Evolutionary conservation across 2,329 filamentous ascomycete genomes (phyloP).

Genomic region (Annulohypoxylon truncatum): DNA sequence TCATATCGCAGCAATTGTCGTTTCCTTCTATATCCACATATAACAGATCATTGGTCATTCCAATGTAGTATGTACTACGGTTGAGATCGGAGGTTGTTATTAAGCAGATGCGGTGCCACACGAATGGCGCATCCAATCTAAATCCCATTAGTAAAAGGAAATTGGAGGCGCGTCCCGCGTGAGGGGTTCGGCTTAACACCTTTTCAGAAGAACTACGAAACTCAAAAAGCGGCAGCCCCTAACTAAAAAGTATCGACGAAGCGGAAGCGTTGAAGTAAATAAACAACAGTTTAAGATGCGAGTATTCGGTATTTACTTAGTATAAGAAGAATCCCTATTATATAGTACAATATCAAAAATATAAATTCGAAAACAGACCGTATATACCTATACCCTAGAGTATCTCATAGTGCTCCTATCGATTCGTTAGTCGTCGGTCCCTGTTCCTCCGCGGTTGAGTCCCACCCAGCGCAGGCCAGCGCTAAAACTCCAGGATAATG

Average conservation of each 20-base stretch:
- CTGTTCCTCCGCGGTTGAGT: constrained; percentile 34
- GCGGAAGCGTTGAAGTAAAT: not conserved
- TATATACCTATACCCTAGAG: constrained; percentile 22
- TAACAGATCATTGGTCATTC: not conserved
- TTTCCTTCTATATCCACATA: not conserved
- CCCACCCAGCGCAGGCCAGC: constrained; percentile 37
- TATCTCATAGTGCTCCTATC: constrained; percentile 17
- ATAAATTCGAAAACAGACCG: constrained; percentile 14
- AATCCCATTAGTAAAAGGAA: constrained; percentile 32
- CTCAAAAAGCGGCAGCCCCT: constrained; percentile 29
- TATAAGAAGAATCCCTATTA: not conserved
- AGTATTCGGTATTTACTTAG: not conserved
- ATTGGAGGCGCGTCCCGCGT: constrained; percentile 28
- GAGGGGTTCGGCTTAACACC: constrained; percentile 33
- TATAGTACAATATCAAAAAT: not conserved
- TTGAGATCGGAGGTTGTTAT: constrained; percentile 10
- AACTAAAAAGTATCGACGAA: not conserved
- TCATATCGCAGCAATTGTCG: not conserved
- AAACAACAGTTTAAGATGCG: not conserved
- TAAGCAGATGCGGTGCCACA: constrained; percentile 23
- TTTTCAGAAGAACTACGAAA: constrained; percentile 20
- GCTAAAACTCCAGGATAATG: constrained; percentile 40
- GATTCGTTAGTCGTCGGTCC: constrained; percentile 34
- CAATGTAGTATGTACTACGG: not conserved
- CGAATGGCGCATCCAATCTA: constrained; percentile 12